Evolutionary conservation across 208 protist species (phyloP), one percentile per base, ranked within the genome.

Genomic region (Wallacemonas sp.): DNA sequence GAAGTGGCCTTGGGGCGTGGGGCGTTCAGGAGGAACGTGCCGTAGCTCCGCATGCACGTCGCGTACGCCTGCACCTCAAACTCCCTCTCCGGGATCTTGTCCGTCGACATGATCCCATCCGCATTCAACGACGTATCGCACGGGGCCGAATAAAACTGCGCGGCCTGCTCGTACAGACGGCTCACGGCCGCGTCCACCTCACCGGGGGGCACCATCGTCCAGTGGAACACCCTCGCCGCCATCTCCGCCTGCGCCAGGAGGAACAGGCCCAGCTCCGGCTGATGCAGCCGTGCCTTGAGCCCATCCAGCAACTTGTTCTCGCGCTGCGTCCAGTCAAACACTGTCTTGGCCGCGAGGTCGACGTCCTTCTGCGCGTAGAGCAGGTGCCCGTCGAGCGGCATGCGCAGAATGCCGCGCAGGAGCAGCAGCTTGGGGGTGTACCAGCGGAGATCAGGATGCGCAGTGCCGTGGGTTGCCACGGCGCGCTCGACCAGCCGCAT

Each of bases 191-290:
- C 76, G 61, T 87, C 78, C 1, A 86, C 66, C 72, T 87, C 67
- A 31, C 75, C 11, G 61, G 36, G 23, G 22, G 71, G 22, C 23
- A 65, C 32, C 44, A 67, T 52, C 49, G 50, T 64, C 86, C 87
- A 95, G 62, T 89, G 74, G 46, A 90, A 93, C 7, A 89, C 72
- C 26, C 87, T 82, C 32, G 77, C 72, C 11, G 68, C 57, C 33
- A 95, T 82, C 67, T 93, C 87, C 0, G 87, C 85, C 18, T 82
- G 81, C 14, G 74, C 69, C 39, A 93, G 71, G 67, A 90, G 59
- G 63, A 84, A 89, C 16, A 95, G 74, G 11, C 90, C 90, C 10
- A 91, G 63, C 75, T 95, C 85, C 7, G 75, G 67, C 68, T 93
- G 84, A 26, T 77, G 75, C 46, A 75, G 41, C 3, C 81, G 77